These are phyloP conservation scores for Ogataea paradorogensis DNA, from an alignment of 805 yeast genomes.

Conservation along the genomic window DNA sequence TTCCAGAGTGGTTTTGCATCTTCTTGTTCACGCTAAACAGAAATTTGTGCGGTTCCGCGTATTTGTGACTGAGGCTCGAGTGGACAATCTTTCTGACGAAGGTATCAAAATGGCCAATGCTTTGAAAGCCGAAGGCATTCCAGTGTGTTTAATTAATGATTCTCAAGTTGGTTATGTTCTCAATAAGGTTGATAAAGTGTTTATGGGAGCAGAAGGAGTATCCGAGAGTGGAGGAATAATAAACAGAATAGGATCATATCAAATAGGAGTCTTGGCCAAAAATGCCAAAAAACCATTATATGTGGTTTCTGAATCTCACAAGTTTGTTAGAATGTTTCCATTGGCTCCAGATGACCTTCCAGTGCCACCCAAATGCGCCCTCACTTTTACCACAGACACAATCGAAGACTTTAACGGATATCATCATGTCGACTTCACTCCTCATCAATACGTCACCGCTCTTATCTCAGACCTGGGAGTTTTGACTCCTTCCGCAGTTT, in stretches of 20 bases:
- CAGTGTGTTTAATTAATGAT: constrained; percentile 85
- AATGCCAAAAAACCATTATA: constrained; percentile 90
- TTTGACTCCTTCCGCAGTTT: constrained; percentile 93
- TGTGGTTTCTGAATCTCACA: constrained; percentile 92
- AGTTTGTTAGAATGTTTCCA: constrained; percentile 95
- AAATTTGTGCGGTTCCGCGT: constrained; percentile 82
- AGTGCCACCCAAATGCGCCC: constrained; percentile 40
- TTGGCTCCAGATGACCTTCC: constrained; percentile 91
- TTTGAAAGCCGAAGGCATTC: constrained; percentile 70
- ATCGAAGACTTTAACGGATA: constrained; percentile 34
- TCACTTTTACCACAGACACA: constrained; percentile 41
- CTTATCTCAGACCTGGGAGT: constrained; percentile 95
- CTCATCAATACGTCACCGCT: constrained; percentile 93
- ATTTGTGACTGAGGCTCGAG: constrained; percentile 89
- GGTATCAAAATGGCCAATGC: constrained; percentile 75
- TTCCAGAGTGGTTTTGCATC: constrained; percentile 83
- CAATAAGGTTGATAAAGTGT: constrained; percentile 86
- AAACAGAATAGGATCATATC: constrained; percentile 92
- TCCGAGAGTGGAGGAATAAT: constrained; percentile 98
- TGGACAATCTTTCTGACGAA: constrained; percentile 68
- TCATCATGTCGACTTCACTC: constrained; percentile 86
- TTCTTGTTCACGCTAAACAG: constrained; percentile 74
- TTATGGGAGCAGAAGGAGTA: constrained; percentile 99
- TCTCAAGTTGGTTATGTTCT: constrained; percentile 91
- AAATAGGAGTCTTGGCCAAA: constrained; percentile 88